Evolutionary conservation across 2,329 filamentous ascomycete species (phyloP).

Genomic region (Ophiostoma ips): DNA sequence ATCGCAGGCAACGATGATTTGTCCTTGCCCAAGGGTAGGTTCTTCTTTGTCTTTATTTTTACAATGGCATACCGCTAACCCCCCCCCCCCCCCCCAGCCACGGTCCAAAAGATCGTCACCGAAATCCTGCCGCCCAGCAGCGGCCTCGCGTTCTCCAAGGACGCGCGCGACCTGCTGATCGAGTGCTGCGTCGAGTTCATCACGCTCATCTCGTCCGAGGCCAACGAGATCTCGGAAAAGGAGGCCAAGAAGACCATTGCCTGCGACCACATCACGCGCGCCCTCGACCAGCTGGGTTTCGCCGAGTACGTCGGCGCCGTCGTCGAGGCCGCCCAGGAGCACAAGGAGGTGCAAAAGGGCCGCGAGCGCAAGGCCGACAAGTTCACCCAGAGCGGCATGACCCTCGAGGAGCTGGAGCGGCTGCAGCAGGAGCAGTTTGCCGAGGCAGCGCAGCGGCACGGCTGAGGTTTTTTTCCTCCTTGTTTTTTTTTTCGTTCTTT

Average conservation of each 20-base stretch:
- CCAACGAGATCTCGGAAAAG: slow-evolving; percentile 97
- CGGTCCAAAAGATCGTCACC: slow-evolving; percentile 74
- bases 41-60: background rate
- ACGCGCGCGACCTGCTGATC: slow-evolving; percentile 87
- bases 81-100: slow-evolving; percentile 30
- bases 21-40: slow-evolving; percentile 49
- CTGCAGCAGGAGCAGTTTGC: slow-evolving; percentile 89
- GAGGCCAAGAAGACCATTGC: slow-evolving; percentile 99
- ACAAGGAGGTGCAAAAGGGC: slow-evolving; percentile 85
- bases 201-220: slow-evolving; percentile 93
- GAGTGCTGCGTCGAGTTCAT: slow-evolving; percentile 99
- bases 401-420: slow-evolving; percentile 74
- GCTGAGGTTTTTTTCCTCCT: slow-evolving; percentile 19
- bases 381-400: slow-evolving; percentile 86
- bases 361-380: slow-evolving; percentile 96
- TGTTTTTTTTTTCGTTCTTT: background rate
- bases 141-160: slow-evolving; percentile 82
- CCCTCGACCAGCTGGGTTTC: slow-evolving; percentile 84
- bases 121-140: slow-evolving; percentile 71
- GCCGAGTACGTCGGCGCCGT: slow-evolving; percentile 83
- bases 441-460: slow-evolving; percentile 60
- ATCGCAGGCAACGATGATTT: slow-evolving; percentile 38
- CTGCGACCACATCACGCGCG: slow-evolving; percentile 93
- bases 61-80: background rate
- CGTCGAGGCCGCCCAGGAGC: slow-evolving; percentile 71